phyloP scores from a whole-genome alignment of 73 alveolate species.

The Durusdinium trenchii region DNA sequence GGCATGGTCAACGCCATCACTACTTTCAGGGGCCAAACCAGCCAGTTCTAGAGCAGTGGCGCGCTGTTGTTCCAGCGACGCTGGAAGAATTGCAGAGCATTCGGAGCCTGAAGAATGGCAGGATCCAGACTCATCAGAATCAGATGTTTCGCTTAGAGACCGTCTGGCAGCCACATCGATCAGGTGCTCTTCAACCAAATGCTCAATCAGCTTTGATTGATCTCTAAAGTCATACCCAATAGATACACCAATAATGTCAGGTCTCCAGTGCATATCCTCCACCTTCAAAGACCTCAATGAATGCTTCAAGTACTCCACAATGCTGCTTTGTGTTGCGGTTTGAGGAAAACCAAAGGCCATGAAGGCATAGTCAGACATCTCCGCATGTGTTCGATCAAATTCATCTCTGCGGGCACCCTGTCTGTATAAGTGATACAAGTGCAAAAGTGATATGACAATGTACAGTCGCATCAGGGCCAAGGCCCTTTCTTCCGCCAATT shows the following conservation, averaged over 20 bases:
- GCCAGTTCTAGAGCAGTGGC: conserved; percentile 20
- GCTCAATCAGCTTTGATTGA: background rate
- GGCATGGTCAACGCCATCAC: background rate
- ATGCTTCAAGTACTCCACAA: background rate
- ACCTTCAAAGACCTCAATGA: background rate
- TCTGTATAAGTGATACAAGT: conserved; percentile 48
- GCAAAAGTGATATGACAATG: conserved; percentile 16
- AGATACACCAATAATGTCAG: conserved; percentile 50
- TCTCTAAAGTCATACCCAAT: conserved; percentile 52
- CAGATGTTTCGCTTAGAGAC: background rate
- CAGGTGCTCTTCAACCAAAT: conserved; percentile 68
- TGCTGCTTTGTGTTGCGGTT: background rate
- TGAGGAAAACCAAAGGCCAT: conserved; percentile 77
- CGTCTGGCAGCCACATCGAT: conserved; percentile 54
- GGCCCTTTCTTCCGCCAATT: conserved; percentile 67
- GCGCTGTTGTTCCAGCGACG: conserved; percentile 36
- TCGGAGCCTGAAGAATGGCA: conserved; percentile 2
- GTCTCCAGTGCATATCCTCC: background rate
- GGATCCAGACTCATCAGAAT: background rate
- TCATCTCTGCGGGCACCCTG: conserved; percentile 44
- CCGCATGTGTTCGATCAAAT: conserved; percentile 61
- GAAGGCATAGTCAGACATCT: conserved; percentile 80
- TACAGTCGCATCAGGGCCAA: conserved; percentile 25
- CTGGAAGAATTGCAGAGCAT: background rate
- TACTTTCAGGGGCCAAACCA: background rate